phyloP scores from a whole-genome alignment of 306 rosid genomes.

The Rosa chinensis region DNA sequence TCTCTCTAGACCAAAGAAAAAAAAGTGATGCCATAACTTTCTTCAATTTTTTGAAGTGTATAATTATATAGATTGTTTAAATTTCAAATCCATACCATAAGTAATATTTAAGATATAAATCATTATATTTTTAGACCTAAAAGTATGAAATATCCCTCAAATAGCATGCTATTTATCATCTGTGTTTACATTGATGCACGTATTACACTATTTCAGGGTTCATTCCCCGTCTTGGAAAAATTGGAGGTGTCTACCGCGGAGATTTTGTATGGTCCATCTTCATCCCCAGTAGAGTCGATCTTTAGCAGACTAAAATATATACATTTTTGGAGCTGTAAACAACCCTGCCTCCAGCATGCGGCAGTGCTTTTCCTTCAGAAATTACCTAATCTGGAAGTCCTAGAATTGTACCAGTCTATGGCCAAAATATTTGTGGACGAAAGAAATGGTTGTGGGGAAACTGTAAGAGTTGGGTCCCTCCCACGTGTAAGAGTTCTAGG shows the following conservation, averaged over 20 bases:
- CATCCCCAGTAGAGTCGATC: neutral
- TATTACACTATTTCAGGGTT: neutral
- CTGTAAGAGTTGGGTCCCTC: neutral
- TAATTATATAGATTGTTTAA: too few species aligned
- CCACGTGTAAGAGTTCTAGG: neutral
- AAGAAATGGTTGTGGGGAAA: neutral
- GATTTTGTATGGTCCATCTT: neutral
- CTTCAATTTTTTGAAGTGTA: too few species aligned
- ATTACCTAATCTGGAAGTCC: neutral
- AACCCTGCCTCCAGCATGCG: neutral
- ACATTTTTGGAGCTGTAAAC: accelerated
- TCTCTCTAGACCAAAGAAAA: too few species aligned
- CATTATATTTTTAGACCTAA: too few species aligned
- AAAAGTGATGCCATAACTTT: too few species aligned
- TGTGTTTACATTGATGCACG: too few species aligned
- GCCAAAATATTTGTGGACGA: neutral
- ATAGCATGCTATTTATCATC: too few species aligned
- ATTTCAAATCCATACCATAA: too few species aligned
- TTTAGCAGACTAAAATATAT: neutral
- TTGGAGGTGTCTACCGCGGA: neutral
- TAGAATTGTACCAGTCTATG: accelerated
- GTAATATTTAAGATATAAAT: too few species aligned
- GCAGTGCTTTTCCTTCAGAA: neutral
- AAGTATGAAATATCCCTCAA: too few species aligned
- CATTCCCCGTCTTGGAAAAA: neutral